Base-by-base conservation (phyloP, 1,284 basidiomycete genomes). In the Melampsora americana region DNA sequence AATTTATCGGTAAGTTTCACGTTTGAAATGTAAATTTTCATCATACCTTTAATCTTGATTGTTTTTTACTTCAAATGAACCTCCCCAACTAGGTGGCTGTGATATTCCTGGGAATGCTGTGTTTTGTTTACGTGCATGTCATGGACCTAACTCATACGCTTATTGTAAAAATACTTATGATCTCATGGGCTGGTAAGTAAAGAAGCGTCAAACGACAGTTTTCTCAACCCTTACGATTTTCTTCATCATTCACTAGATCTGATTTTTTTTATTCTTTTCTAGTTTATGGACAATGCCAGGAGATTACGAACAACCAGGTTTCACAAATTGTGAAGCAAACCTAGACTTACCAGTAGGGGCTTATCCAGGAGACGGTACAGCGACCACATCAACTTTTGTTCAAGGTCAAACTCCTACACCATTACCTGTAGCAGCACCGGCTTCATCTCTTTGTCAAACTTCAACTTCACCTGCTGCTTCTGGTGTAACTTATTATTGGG, bases 161-260 rank as follows among this genome's bases (percentile, higher is more conserved):
- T 80, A 80, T 72, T 80, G 81, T 73, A 77, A 71, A 9, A 81
- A 81, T 77, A 78, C 53, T 1, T 81, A 77, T 62, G 81, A 82
- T 66, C 76, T 81, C 50, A 80, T 81, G 79, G 80, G 81, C 7
- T 79, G 44, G 20, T 23, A 61, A 61, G 30, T 23, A 6, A 20
- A 61, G 5, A 6, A 32, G 4, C 60, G 2, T n/a, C n/a, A n/a
- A n/a, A n/a, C n/a, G n/a, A n/a, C n/a, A n/a, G n/a, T n/a, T n/a
- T n/a, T n/a, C n/a, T n/a, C n/a, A n/a, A n/a, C n/a, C n/a, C n/a
- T n/a, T n/a, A n/a, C n/a, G n/a, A n/a, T n/a, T n/a, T n/a, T n/a
- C n/a, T n/a, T n/a, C n/a, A n/a, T n/a, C n/a, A n/a, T n/a, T n/a
- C n/a, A n/a, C 11, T 23, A 23, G 6, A 26, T 6, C 30, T 7